Conservation (phyloP, 2,329 filamentous ascomycete genomes). For the Helotiales sp. region DNA sequence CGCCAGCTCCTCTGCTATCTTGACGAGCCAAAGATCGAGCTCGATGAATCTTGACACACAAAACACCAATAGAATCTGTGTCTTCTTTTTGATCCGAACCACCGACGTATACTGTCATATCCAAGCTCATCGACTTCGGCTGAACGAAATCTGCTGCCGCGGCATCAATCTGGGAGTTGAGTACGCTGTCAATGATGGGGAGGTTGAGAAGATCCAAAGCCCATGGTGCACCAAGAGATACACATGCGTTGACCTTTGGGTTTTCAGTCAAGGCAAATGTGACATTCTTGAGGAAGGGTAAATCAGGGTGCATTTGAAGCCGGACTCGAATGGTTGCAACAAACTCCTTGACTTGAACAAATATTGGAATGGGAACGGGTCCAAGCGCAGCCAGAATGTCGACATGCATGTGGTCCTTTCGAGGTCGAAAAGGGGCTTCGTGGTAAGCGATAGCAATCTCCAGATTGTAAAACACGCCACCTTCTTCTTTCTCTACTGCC, state of each 20-base stretch:
- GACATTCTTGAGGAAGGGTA: slow-evolving; percentile 23
- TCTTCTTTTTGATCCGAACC: slow-evolving; percentile 22
- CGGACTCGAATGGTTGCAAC: slow-evolving; percentile 21
- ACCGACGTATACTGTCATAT: slow-evolving; percentile 23
- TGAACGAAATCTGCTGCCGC: slow-evolving; percentile 22
- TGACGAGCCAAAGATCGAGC: slow-evolving; percentile 20
- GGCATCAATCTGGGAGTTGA: slow-evolving; percentile 19
- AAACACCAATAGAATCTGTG: slow-evolving; percentile 21
- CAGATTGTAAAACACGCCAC: slow-evolving; percentile 24
- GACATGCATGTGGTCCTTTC: slow-evolving; percentile 25
- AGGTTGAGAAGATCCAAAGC: slow-evolving; percentile 22
- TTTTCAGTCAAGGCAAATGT: slow-evolving; percentile 23
- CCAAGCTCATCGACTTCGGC: slow-evolving; percentile 24
- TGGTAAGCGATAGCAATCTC: slow-evolving; percentile 24
- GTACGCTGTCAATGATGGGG: slow-evolving; percentile 19
- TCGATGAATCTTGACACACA: slow-evolving; percentile 24
- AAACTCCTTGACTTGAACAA: slow-evolving; percentile 24
- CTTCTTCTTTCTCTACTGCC: slow-evolving; percentile 17
- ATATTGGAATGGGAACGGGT: slow-evolving; percentile 19
- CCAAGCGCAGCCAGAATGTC: slow-evolving; percentile 22
- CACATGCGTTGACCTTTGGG: slow-evolving; percentile 20
- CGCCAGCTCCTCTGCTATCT: slow-evolving; percentile 19
- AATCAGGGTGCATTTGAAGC: slow-evolving; percentile 24
- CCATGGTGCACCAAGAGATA: slow-evolving; percentile 23
- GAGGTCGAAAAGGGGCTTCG: slow-evolving; percentile 19